Evolutionary conservation across 2,329 filamentous ascomycete species (phyloP).

Genomic region (Calonectria multiphialidica): DNA sequence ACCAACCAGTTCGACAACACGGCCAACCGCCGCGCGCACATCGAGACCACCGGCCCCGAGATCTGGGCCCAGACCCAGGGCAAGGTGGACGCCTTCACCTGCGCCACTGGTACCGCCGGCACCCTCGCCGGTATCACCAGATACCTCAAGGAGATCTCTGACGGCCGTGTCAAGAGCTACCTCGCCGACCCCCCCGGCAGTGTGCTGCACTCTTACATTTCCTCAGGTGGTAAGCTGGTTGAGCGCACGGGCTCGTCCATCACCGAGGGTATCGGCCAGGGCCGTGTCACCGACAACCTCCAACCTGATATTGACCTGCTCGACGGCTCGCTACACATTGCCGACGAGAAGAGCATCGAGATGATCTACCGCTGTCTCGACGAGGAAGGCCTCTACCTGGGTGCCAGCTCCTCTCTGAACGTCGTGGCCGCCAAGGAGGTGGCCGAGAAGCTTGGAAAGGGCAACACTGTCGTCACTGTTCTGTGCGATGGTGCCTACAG

Average conservation of each 20-base stretch:
- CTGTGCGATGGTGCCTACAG: constrained; percentile 97
- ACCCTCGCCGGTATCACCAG: constrained; percentile 90
- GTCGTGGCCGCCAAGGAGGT: constrained; percentile 96
- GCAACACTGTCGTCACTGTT: constrained; percentile 92
- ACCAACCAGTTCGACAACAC: constrained; percentile 99
- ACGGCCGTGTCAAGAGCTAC: constrained; percentile 85
- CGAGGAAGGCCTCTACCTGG: constrained; percentile 95
- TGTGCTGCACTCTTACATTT: constrained; percentile 92
- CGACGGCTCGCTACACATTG: constrained; percentile 86
- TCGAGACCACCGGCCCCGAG: constrained; percentile 97
- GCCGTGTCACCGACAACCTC: constrained; percentile 95
- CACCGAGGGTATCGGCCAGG: constrained; percentile 98
- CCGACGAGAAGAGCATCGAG: constrained; percentile 93
- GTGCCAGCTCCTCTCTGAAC: constrained; percentile 93
- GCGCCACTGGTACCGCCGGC: constrained; percentile 91
- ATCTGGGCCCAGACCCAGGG: constrained; percentile 95
- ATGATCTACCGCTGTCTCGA: constrained; percentile 98
- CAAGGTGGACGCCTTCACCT: constrained; percentile 92
- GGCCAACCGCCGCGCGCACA: constrained; percentile 92
- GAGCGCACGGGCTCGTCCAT: constrained; percentile 89
- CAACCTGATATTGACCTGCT: constrained; percentile 85
- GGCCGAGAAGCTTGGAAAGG: constrained; percentile 88
- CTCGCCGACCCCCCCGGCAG: constrained; percentile 95
- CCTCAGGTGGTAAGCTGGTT: constrained; percentile 83
- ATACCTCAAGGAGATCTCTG: constrained; percentile 86